Base-by-base conservation (phyloP, 2,329 filamentous ascomycete species). In the Verticillium isaacii region DNA sequence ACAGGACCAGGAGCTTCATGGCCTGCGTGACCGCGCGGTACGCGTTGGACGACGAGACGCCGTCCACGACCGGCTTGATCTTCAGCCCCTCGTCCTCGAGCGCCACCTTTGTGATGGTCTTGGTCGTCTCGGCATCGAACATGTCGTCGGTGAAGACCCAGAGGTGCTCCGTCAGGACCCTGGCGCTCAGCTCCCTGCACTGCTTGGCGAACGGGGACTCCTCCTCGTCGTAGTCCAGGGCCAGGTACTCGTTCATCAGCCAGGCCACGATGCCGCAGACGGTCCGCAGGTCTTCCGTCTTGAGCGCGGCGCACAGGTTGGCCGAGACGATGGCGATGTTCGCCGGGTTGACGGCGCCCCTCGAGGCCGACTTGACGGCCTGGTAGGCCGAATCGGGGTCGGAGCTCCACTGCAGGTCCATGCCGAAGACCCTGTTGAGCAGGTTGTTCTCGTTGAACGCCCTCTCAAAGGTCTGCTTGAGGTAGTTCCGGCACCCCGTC, bases 401-500 rank as follows among this genome's bases (percentile, higher is more conserved):
- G 0, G 75, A 75, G 64, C 76, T 84, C 73, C 83, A 85, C 25
- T 80, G 76, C 1, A 83, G 79, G 56, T 86, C 82, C 45, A 87
- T 74, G 29, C 78, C 77, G 64, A 87, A 87, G n/a, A 87, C 75
- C 63, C 79, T 82, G 36, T 75, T 68, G 62, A 87, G 85, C 2
- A 87, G 70, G 23, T 72, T 76, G 32, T 80, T 77, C 67, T 87
- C 85, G 62, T 82, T 80, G 66, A 81, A 84, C 2, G 84, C 80
- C 32, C 83, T 79, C 67, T 87, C 85, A 61, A 86, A 86, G 60
- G 77, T 81, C 69, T 87, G 84, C 68, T 87, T 87, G 64, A 87
- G 78, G 60, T 80, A 84, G 66, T 84, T 86, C 32, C 85, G 78
- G 15, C 80, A 79, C 4, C 83, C 84, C 2, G 83, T 84, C 67